Evolutionary conservation across 306 rosid species (phyloP), one percentile per base, ranked within the genome.

Genomic region (Delonix regia): DNA sequence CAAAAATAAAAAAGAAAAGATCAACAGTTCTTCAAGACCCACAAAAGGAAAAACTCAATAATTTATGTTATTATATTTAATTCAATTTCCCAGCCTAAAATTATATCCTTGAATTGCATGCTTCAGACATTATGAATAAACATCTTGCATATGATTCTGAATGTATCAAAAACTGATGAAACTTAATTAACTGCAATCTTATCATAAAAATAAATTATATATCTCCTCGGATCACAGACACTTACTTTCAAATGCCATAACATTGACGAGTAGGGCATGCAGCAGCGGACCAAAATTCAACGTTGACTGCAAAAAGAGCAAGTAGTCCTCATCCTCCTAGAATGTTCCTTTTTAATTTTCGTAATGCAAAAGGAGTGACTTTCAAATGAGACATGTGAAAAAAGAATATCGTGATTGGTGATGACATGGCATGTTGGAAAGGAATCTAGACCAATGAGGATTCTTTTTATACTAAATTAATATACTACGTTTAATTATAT

Each of bases 321-420:
- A 33, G 36, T n/a, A 64, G 36, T 24, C 30, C 13, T 55, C 30
- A 15, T 36, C 27, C 10, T 21, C 39, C 39, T 38, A 11, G 67
- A 39, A 65, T 1, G 25, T 38, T 55, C 38, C 18, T 9, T 21
- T 14, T 39, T n/a, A n/a, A n/a, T n/a, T n/a, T n/a, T n/a, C 56
- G 18, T 13, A 4, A 6, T 7, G 0, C 39, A 65, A 64, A 49
- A 5, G 41, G 3, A 4, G 38, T 5, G 33, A 12, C 44, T 70
- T 47, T 45, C 33, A 60, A 77, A n/a, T 18, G 71, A 38, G 42
- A 22, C 56, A 45, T 74, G 57, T 74, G 78, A 44, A 16, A 4
- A 4, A 11, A 25, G 38, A 21, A 30, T 47, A 16, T 8, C 8
- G 13, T 42, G 53, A 22, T 21, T 21, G 7, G 53, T 41, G 11